Conservation (phyloP, 305 asterid species). For the Fraxinus sp. region DNA sequence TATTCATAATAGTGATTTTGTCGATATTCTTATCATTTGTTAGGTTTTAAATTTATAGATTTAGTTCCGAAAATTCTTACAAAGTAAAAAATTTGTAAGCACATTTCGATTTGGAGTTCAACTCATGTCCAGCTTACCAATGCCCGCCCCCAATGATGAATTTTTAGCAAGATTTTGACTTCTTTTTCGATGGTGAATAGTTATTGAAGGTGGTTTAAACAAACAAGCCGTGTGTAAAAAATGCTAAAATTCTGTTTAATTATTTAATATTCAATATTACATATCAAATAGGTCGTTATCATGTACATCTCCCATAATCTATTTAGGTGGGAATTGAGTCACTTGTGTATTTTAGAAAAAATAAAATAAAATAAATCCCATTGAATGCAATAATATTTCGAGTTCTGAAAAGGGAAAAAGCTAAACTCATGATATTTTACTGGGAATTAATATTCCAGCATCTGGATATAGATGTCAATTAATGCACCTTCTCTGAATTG, state of each 20-base stretch:
- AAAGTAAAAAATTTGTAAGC: too few species aligned
- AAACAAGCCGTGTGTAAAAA: too few species aligned
- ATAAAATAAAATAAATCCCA: neutral
- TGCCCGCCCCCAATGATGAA: neutral
- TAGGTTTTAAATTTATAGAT: too few species aligned
- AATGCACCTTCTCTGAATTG: neutral
- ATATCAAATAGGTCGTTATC: too few species aligned
- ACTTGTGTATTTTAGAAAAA: too few species aligned
- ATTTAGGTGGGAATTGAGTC: too few species aligned
- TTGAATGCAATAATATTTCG: neutral
- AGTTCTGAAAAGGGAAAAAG: neutral
- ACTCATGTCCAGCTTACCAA: neutral
- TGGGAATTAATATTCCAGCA: neutral
- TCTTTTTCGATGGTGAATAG: neutral
- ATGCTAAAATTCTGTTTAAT: too few species aligned
- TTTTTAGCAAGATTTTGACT: neutral
- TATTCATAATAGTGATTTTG: too few species aligned
- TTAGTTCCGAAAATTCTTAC: too few species aligned
- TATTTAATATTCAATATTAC: too few species aligned
- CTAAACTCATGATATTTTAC: neutral
- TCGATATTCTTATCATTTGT: too few species aligned
- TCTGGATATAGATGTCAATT: neutral
- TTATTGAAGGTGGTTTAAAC: neutral
- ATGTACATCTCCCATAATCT: neutral
- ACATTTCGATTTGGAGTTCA: neutral